Conservation (phyloP, 1,139 yeast species). For the Zygosaccharomyces sapae region DNA sequence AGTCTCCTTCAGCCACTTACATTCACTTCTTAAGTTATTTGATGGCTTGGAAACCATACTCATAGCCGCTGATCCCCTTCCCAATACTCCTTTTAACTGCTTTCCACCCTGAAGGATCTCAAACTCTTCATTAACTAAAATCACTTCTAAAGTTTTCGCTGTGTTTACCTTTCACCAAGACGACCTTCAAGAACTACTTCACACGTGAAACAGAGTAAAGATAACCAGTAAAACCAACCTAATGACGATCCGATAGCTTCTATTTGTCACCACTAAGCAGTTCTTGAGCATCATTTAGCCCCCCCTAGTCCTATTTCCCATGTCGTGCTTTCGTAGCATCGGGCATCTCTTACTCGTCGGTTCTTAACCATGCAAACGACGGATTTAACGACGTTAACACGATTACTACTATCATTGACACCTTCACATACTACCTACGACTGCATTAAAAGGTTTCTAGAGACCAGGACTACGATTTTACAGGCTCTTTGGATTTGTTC, state of each 20-base stretch:
- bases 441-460: no score
- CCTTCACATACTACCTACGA: no score
- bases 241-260: background rate
- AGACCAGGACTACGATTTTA: no score
- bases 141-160: constrained; percentile 3
- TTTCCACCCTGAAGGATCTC: background rate
- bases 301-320: background rate
- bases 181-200: background rate
- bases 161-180: constrained; percentile 1
- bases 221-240: background rate
- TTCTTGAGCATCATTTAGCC: background rate
- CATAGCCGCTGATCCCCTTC: background rate
- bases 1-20: constrained; percentile 33
- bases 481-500: no score
- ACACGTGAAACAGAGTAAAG: background rate
- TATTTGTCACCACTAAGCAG: background rate
- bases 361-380: no score
- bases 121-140: background rate
- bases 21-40: constrained; percentile 32
- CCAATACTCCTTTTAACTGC: background rate
- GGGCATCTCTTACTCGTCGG: no score
- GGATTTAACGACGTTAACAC: no score
- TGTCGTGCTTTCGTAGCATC: no score
- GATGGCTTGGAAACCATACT: constrained; percentile 31
- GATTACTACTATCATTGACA: no score